phyloP scores from a whole-genome alignment of 23 red algal genomes.

The Agarophyton chilense region DNA sequence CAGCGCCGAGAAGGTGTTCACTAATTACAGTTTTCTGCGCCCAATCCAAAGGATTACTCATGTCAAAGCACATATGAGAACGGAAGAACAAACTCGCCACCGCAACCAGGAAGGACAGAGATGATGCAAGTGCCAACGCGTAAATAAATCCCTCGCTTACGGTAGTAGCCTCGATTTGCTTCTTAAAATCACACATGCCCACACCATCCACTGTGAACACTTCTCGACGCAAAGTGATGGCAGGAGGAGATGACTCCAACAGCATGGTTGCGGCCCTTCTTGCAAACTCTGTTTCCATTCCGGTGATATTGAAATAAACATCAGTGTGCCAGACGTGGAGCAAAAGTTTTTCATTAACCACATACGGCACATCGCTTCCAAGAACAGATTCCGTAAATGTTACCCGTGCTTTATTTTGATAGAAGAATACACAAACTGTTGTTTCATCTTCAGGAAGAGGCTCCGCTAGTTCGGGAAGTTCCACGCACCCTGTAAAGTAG shows the following conservation, averaged over 20 bases:
- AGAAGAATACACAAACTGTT: not conserved
- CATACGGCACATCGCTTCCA: not conserved
- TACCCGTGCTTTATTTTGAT: not conserved
- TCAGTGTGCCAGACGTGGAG: not conserved
- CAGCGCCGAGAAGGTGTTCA: not conserved
- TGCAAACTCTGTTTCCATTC: not conserved
- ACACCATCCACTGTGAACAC: not conserved
- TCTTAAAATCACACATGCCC: not conserved
- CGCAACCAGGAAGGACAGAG: not conserved
- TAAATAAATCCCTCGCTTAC: not conserved
- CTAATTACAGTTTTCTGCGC: not conserved
- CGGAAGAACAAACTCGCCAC: not conserved
- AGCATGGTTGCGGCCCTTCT: not conserved
- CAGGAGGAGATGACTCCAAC: not conserved
- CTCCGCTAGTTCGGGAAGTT: no score
- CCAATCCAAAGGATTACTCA: not conserved
- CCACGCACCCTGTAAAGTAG: not conserved
- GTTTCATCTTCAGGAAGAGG: not conserved
- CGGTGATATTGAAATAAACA: not conserved
- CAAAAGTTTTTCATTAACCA: not conserved
- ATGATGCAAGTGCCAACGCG: not conserved
- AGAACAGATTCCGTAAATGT: not conserved
- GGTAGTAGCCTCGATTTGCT: not conserved
- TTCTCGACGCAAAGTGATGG: not conserved
- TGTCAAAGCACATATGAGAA: not conserved